phyloP scores from a whole-genome alignment of 2,329 filamentous ascomycete species.

The Leptographium procerum region DNA sequence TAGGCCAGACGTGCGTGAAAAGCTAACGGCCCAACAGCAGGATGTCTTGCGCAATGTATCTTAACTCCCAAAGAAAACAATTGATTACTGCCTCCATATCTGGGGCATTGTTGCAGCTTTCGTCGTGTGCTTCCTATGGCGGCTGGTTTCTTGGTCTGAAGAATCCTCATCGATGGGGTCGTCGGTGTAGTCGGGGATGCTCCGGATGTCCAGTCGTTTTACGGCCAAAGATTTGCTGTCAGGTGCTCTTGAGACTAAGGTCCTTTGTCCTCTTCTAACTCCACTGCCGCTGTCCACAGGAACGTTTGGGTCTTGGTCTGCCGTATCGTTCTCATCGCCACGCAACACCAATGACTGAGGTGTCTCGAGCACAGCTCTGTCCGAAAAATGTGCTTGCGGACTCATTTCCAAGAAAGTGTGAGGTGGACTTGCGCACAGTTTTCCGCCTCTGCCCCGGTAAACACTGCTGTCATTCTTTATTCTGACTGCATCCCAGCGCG shows the following conservation, averaged over 20 bases:
- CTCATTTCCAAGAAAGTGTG: not conserved
- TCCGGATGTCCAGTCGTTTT: conserved; percentile 1
- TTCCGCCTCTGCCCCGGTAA: not conserved
- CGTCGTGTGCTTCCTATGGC: not conserved
- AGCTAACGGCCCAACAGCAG: too few relatives aligned
- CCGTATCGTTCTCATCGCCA: not conserved
- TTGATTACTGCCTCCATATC: not conserved
- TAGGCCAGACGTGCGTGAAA: not conserved
- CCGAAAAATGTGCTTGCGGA: not conserved
- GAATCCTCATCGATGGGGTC: conserved; percentile 4
- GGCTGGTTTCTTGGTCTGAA: not conserved
- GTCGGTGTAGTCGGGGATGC: conserved; percentile 1
- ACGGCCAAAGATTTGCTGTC: not conserved
- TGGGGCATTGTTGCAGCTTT: not conserved
- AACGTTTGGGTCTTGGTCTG: not conserved
- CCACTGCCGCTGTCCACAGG: not conserved
- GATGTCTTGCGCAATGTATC: too few relatives aligned
- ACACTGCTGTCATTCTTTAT: not conserved
- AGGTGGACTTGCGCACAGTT: too few relatives aligned
- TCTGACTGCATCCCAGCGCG: not conserved
- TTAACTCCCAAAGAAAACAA: too few relatives aligned
- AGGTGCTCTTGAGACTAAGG: not conserved
- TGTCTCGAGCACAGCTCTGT: not conserved
- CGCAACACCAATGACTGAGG: not conserved
- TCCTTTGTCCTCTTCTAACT: not conserved